phyloP scores from a whole-genome alignment of 768 basidiomycete species.

The Naganishia friedmannii region DNA sequence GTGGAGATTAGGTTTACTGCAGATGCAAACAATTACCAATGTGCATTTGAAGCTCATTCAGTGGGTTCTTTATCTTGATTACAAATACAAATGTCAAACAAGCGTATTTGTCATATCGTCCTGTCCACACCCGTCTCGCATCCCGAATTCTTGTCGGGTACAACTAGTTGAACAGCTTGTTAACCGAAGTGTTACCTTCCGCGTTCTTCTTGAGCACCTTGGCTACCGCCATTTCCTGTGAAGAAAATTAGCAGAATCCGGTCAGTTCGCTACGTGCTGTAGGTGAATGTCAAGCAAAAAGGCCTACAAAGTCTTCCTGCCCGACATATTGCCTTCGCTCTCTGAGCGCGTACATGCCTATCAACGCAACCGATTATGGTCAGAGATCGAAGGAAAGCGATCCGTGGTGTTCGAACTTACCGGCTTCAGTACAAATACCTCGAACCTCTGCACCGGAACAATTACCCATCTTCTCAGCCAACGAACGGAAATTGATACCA shows the following conservation, averaged over 20 bases:
- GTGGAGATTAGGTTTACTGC: not conserved
- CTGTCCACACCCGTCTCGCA: not conserved
- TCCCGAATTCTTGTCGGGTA: not conserved
- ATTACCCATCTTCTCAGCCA: constrained; percentile 99
- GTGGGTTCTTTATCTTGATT: not conserved
- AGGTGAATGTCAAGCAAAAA: not conserved
- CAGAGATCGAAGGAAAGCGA: constrained; percentile 12
- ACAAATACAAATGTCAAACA: not conserved
- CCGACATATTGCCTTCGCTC: constrained; percentile 96
- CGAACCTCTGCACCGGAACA: constrained; percentile 97
- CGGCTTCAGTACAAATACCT: constrained; percentile 93
- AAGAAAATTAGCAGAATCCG: not conserved
- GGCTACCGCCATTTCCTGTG: constrained; percentile 85
- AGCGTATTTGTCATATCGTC: not conserved
- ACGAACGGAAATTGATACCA: constrained; percentile 89
- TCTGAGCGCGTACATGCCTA: constrained; percentile 90
- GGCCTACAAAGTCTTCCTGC: constrained; percentile 81
- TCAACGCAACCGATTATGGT: constrained; percentile 38
- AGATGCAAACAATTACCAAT: too few species aligned
- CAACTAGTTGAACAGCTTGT: constrained; percentile 73
- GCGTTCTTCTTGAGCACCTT: constrained; percentile 98
- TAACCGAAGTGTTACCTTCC: constrained; percentile 87
- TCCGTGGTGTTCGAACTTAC: constrained; percentile 45
- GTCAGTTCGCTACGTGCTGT: not conserved
- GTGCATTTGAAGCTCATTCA: not conserved